These are phyloP conservation scores for Candida chilensis DNA, from an alignment of 805 yeast genomes.

Conservation along the genomic window DNA sequence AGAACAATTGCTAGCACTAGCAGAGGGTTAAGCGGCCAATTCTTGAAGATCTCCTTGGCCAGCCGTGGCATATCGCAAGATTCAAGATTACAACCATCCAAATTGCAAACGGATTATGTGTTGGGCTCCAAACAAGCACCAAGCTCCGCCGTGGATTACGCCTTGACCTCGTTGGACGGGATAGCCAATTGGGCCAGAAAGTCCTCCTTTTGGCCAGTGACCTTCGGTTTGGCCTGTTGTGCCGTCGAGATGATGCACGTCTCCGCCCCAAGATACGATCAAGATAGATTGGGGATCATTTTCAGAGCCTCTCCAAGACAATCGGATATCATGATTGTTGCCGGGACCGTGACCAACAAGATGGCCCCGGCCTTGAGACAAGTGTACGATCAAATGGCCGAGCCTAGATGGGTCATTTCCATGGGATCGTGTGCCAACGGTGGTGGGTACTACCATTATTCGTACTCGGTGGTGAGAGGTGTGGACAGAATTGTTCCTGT, in stretches of 20 bases:
- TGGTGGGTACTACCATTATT: conserved; percentile 87
- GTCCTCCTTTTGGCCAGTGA: conserved; percentile 89
- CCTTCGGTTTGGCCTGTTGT: conserved; percentile 88
- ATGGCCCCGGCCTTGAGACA: conserved; percentile 93
- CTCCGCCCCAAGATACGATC: conserved; percentile 86
- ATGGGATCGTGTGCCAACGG: conserved; percentile 95
- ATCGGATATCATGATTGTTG: conserved; percentile 86
- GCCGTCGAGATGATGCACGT: conserved; percentile 96
- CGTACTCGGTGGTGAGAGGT: conserved; percentile 83
- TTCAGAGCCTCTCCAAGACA: conserved; percentile 93
- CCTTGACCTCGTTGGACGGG: conserved; percentile 72
- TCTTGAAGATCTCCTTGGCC: too few relatives aligned
- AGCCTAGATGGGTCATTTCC: conserved; percentile 89
- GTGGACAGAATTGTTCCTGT: conserved; percentile 86
- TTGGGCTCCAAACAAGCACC: too few relatives aligned
- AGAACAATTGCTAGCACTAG: too few relatives aligned
- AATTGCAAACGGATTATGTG: too few relatives aligned
- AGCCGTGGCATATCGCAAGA: too few relatives aligned
- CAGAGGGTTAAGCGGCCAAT: too few relatives aligned
- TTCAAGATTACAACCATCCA: too few relatives aligned
- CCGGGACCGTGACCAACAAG: conserved; percentile 85
- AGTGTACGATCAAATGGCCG: conserved; percentile 92
- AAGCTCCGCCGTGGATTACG: conserved; percentile 60
- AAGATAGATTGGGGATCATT: conserved; percentile 86
- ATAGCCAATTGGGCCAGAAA: conserved; percentile 88